Evolutionary conservation across 495 filamentous ascomycete genomes (phyloP), one percentile per base, ranked within the genome.

Genomic region (Chaetomidium leptoderma): DNA sequence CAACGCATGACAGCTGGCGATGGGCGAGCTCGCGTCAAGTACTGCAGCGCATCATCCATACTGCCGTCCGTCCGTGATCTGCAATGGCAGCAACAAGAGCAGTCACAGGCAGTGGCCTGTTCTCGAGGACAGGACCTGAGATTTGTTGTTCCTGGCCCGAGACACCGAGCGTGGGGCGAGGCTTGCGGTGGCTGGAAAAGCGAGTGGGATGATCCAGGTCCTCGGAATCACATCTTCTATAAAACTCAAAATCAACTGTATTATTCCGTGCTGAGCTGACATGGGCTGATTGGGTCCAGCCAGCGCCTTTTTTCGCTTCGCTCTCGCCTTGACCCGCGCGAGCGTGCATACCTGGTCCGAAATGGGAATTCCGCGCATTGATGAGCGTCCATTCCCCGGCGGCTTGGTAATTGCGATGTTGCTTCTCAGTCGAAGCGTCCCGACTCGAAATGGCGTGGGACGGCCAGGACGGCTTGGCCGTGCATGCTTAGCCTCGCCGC

Each of bases 321-420:
- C n/a, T 13, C 24, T 30, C 32, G 45, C 54, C 35, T 45, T 32
- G 37, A 16, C 42, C 52, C 35, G 8, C 30, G 21, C 14, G 24
- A 21, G n/a, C n/a, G n/a, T n/a, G n/a, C n/a, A n/a, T n/a, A n/a
- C n/a, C n/a, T n/a, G n/a, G n/a, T 35, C 46, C 30, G 17, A 14
- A 19, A 33, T 29, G 23, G 35, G 35, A 39, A 57, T 49, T 49
- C 37, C 44, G 33, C 36, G 50, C 43, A 40, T 42, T 46, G 26
- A 55, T 39, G 33, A 58, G 37, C 21, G 16, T n/a, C 37, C 54
- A 35, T 49, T 58, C 45, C 45, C 23, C 46, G 46, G 46, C 55
- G 46, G 45, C 55, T 29, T 58, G 55, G 46, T 58, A 43, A 58
- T 58, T 58, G 55, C 55, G 55, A 58, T 58, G 55, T 51, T 58